These are phyloP conservation scores for Zygotorulaspora danielsina DNA, from an alignment of 805 yeast species.

Conservation along the genomic window DNA sequence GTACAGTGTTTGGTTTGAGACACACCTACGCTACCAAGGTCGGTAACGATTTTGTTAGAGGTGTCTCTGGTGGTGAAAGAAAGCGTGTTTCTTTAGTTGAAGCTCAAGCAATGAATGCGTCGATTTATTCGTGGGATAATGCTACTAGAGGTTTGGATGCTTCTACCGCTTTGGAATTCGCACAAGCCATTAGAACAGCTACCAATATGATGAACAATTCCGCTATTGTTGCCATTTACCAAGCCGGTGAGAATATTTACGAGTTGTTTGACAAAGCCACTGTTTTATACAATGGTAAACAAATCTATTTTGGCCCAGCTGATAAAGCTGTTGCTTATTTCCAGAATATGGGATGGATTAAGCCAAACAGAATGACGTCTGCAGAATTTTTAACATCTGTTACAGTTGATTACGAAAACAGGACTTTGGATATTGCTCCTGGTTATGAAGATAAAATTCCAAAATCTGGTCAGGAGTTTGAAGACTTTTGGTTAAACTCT, in stretches of 20 bases:
- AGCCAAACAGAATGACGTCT: constrained; percentile 61
- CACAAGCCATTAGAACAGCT: constrained; percentile 54
- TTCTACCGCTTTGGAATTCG: constrained; percentile 64
- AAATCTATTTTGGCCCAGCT: constrained; percentile 56
- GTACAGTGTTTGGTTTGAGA: constrained; percentile 49
- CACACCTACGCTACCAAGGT: constrained; percentile 61
- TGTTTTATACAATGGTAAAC: constrained; percentile 56
- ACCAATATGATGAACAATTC: constrained; percentile 53
- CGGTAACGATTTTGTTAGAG: constrained; percentile 64
- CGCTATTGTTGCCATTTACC: constrained; percentile 64
- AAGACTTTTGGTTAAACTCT: constrained; percentile 55
- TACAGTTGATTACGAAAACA: constrained; percentile 58
- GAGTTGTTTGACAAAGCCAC: constrained; percentile 58
- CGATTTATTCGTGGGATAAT: constrained; percentile 61
- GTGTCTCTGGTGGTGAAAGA: constrained; percentile 71
- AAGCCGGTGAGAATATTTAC: constrained; percentile 63
- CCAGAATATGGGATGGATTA: constrained; percentile 55
- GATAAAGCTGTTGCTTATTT: constrained; percentile 51
- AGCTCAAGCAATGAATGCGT: constrained; percentile 50
- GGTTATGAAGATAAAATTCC: constrained; percentile 55
- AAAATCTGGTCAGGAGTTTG: constrained; percentile 52
- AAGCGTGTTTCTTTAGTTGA: constrained; percentile 69
- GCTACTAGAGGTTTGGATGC: constrained; percentile 70
- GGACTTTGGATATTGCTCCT: constrained; percentile 41
- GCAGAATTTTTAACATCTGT: constrained; percentile 64